Evolutionary conservation across 1,284 basidiomycete genomes (phyloP).

Genomic region (Trametes versicolor): DNA sequence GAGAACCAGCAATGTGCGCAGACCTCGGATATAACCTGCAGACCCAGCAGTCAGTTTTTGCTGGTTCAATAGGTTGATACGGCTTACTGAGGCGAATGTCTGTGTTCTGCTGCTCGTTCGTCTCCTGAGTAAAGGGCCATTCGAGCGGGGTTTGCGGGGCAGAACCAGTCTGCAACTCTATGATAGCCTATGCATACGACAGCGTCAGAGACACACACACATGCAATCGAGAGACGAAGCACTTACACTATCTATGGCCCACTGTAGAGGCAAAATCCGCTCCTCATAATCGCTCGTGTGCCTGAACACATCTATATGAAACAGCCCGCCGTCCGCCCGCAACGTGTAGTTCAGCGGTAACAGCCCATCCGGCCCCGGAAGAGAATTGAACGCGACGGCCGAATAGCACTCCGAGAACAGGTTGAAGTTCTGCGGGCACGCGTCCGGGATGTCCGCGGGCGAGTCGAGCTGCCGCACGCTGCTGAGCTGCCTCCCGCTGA

Average conservation of each 20-base stretch:
- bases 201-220: background rate
- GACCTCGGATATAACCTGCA: slow-evolving; percentile 67
- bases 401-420: slow-evolving; percentile 76
- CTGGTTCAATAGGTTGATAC: background rate
- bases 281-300: slow-evolving; percentile 77
- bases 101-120: slow-evolving; percentile 68
- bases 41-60: slow-evolving; percentile 25
- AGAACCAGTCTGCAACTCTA: slow-evolving; percentile 68
- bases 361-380: slow-evolving; percentile 54
- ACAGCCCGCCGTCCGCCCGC: slow-evolving; percentile 70
- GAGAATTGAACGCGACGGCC: slow-evolving; percentile 70
- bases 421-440: slow-evolving; percentile 82
- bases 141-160: slow-evolving; percentile 64
- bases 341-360: slow-evolving; percentile 75
- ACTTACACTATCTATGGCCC: slow-evolving; percentile 76
- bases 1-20: slow-evolving; percentile 69
- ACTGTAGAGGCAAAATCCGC: slow-evolving; percentile 77
- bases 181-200: slow-evolving; percentile 61
- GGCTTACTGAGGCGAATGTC: slow-evolving; percentile 65
- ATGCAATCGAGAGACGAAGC: background rate
- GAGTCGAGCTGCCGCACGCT: slow-evolving; percentile 59
- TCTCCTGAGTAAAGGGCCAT: slow-evolving; percentile 77
- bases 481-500: slow-evolving; percentile 54
- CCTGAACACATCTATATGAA: slow-evolving; percentile 68
- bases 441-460: slow-evolving; percentile 57